Evolutionary conservation across 176 grass and related monocot species (phyloP), one percentile per base, ranked within the genome.

Genomic region (Canna indica): DNA sequence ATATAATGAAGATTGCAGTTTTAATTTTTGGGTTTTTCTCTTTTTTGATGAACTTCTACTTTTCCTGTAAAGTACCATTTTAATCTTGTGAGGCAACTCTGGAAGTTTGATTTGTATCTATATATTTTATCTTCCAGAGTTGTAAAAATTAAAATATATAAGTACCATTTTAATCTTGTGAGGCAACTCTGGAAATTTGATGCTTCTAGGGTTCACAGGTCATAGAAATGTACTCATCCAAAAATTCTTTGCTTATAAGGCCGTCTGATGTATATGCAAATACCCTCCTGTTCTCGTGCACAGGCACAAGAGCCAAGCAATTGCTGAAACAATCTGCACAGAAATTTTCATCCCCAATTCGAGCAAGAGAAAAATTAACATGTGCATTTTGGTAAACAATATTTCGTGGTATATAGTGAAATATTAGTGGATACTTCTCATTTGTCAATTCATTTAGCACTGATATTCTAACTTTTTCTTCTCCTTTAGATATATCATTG

Each of bases 271-370:
- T 90, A 50, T 91, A 95, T 28, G 80, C 75, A 75, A 87, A 88
- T 42, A 83, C 0, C 82, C 85, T 8, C 82, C 80, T 7, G 85
- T 78, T 78, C 78, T 29, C 75, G 76, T 60, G 91, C 69, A 60
- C 91, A 95, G 9, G 82, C 74, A 83, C 91, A 95, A 77, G 91
- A 71, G 80, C 74, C 30, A 95, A 76, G 78, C 91, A 95, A 57
- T 90, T 76, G 31, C 75, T 64, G 58, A 14, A 90, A 79, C 87
- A 95, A 74, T 87, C 91, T 8, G 85, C 47, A 64, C 91, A 95
- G 4, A 82, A 90, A 47, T 90, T 81, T 17, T 85, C 82, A 71
- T 85, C 77, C 5, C 87, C 84, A 75, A 95, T 95, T 34, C 85
- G 77, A 67, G 84, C 82, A 63, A 95, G 73, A 5, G 82, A 87